These are phyloP conservation scores for Taphrina deformans DNA, from an alignment of 1,139 yeast genomes.

Conservation along the genomic window DNA sequence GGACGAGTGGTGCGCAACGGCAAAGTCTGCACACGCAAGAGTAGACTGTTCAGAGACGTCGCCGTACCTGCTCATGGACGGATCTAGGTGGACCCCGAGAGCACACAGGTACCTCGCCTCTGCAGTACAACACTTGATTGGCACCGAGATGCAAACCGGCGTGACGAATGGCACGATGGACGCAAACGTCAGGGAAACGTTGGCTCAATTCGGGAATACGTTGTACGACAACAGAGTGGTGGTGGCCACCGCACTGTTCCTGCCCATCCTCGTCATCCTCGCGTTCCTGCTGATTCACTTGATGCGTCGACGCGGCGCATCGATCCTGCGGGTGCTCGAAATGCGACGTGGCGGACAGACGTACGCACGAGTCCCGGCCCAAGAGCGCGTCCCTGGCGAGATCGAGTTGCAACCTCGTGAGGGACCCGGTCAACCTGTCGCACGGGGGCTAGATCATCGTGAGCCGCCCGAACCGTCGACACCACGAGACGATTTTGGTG, in stretches of 20 bases:
- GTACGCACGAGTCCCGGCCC: neutral
- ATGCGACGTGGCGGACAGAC: neutral
- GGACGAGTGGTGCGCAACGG: neutral
- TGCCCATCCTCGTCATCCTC: neutral
- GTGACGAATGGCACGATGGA: neutral
- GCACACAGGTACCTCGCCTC: neutral
- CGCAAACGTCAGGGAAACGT: neutral
- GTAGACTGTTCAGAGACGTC: neutral
- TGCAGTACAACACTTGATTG: neutral
- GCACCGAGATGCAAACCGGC: neutral
- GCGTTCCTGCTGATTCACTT: neutral
- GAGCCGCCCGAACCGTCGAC: too few relatives aligned
- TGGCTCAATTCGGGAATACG: neutral
- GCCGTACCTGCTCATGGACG: neutral
- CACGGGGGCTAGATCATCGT: too few relatives aligned
- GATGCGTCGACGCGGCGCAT: neutral
- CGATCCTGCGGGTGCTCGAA: neutral
- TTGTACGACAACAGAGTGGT: neutral
- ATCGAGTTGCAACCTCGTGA: slow-evolving; percentile 2
- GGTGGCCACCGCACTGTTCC: neutral
- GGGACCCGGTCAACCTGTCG: too few relatives aligned
- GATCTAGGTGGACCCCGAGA: neutral
- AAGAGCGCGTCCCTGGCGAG: neutral
- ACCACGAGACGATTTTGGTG: too few relatives aligned
- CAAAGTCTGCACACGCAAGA: neutral